phyloP scores from a whole-genome alignment of 768 basidiomycete species.

The Plicaturopsis crispa region DNA sequence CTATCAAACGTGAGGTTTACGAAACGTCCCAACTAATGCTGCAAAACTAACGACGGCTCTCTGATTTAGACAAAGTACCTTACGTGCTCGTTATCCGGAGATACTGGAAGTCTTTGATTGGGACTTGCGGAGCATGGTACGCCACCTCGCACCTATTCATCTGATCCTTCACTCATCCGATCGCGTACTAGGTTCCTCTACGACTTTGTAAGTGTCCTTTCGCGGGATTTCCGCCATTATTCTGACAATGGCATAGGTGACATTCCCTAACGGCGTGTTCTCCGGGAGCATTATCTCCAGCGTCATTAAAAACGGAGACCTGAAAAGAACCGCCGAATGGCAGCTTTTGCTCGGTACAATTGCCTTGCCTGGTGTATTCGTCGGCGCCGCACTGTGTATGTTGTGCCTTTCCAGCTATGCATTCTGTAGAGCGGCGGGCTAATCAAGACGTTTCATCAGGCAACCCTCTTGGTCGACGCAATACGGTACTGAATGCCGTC shows the following conservation, averaged over 20 bases:
- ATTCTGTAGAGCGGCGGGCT: no score
- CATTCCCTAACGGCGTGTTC: constrained; percentile 70
- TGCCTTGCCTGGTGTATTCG: constrained; percentile 54
- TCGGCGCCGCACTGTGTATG: constrained; percentile 31
- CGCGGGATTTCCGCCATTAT: neutral
- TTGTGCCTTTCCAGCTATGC: constrained; percentile 20
- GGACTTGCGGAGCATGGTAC: constrained; percentile 69
- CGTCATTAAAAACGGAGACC: constrained; percentile 46
- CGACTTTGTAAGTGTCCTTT: constrained; percentile 45
- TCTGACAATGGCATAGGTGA: constrained; percentile 49
- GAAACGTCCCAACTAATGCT: neutral
- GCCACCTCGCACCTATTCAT: constrained; percentile 5
- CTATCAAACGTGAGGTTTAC: constrained; percentile 47
- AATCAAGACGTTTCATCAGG: constrained; percentile 33
- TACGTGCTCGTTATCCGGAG: constrained; percentile 50
- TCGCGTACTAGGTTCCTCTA: constrained; percentile 49
- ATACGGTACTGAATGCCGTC: constrained; percentile 33
- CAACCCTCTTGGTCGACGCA: constrained; percentile 48
- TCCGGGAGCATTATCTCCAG: constrained; percentile 60
- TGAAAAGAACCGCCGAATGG: constrained; percentile 60
- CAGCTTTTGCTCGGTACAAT: constrained; percentile 59
- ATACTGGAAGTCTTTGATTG: constrained; percentile 65
- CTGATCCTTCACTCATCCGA: neutral
- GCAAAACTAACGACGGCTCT: constrained; percentile 3
- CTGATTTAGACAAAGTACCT: constrained; percentile 40